phyloP scores from a whole-genome alignment of 2,329 filamentous ascomycete genomes.

The Botrytis elliptica region DNA sequence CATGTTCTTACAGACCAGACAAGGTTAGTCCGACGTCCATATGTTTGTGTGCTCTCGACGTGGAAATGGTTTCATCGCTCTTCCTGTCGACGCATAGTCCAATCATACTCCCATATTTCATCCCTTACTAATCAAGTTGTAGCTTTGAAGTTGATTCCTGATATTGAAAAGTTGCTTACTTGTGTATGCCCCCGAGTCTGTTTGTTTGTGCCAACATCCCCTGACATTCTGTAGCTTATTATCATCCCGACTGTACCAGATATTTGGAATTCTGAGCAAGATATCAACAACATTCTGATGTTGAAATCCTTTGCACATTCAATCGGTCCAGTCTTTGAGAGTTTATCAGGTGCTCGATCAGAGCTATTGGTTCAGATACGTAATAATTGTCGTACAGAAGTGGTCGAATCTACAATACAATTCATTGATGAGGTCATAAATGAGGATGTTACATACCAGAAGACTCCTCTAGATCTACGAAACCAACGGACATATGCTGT shows the following conservation, averaged over 20 bases:
- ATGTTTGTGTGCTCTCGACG: neutral
- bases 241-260: slow-evolving; percentile 66
- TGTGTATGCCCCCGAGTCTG: slow-evolving; percentile 50
- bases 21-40: slow-evolving; percentile 48
- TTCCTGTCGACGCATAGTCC: neutral
- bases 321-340: slow-evolving; percentile 65
- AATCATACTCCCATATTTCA: neutral
- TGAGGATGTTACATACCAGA: slow-evolving; percentile 75
- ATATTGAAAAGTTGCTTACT: slow-evolving; percentile 78
- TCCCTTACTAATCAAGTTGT: neutral
- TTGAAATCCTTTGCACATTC: slow-evolving; percentile 77
- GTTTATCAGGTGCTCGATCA: slow-evolving; percentile 63
- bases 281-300: slow-evolving; percentile 83
- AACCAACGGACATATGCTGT: slow-evolving; percentile 92
- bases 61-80: neutral
- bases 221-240: slow-evolving; percentile 58
- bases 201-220: slow-evolving; percentile 26
- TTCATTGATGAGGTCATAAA: slow-evolving; percentile 73
- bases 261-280: slow-evolving; percentile 70
- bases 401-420: slow-evolving; percentile 58
- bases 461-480: slow-evolving; percentile 75
- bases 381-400: slow-evolving; percentile 64
- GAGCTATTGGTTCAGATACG: slow-evolving; percentile 66
- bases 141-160: slow-evolving; percentile 73
- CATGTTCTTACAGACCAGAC: slow-evolving; percentile 75